Conservation (phyloP, 2,329 filamentous ascomycete genomes). For the Arthroderma sp. region DNA sequence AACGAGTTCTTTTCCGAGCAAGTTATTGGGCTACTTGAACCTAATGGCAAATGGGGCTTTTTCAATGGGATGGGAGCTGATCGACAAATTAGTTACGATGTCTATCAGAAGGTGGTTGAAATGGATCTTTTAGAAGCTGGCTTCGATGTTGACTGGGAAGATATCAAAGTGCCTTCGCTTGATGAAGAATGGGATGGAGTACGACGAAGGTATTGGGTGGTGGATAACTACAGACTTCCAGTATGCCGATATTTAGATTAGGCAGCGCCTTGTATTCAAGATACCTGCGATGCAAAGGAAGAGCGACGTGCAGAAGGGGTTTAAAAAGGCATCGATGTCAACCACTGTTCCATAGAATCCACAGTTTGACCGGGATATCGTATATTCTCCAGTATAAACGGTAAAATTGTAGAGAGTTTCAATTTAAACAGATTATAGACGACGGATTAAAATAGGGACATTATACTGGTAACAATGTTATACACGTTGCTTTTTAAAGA, state of each 20-base stretch:
- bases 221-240: slow-evolving; percentile 44
- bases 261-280: too few relatives aligned
- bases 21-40: slow-evolving; percentile 59
- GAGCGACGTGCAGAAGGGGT: too few relatives aligned
- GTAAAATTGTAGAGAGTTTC: too few relatives aligned
- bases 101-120: slow-evolving; percentile 84
- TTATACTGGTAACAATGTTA: too few relatives aligned
- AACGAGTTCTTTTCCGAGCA: slow-evolving; percentile 78
- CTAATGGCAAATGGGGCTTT: slow-evolving; percentile 45
- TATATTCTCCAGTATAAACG: too few relatives aligned
- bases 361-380: too few relatives aligned
- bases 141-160: slow-evolving; percentile 77
- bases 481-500: too few relatives aligned
- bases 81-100: slow-evolving; percentile 84
- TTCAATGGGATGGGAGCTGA: slow-evolving; percentile 78
- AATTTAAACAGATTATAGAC: too few relatives aligned
- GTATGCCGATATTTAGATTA: slow-evolving; percentile 25
- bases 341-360: too few relatives aligned
- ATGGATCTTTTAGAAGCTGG: slow-evolving; percentile 82
- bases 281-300: too few relatives aligned
- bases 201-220: slow-evolving; percentile 75
- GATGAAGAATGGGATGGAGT: slow-evolving; percentile 80
- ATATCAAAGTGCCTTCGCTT: slow-evolving; percentile 59
- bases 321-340: too few relatives aligned
- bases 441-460: too few relatives aligned